Percentiles rank a stretch among this genome's conserved stretches.
Evolutionary conservation across 2,329 filamentous ascomycete genomes (phyloP).

Genomic region (Trichoderma citrinoviride): DNA sequence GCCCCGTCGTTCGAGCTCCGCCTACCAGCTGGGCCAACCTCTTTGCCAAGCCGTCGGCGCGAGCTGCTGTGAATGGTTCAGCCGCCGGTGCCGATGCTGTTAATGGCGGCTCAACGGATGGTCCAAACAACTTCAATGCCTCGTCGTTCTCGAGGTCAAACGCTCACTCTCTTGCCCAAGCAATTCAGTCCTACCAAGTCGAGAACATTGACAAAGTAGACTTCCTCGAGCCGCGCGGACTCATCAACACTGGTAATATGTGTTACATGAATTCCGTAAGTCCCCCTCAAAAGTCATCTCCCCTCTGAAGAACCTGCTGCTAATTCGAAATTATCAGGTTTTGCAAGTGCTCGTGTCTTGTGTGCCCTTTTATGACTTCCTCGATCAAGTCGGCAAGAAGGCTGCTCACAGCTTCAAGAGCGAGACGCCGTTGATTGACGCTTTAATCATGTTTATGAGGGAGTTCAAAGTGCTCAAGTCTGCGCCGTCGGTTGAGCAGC

Average conservation of each 20-base stretch:
- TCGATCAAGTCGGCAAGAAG: constrained; percentile 81
- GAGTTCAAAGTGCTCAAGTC: constrained; percentile 86
- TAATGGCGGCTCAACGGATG: constrained; percentile 30
- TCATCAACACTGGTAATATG: constrained; percentile 98
- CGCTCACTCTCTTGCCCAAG: constrained; percentile 67
- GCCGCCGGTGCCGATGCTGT: constrained; percentile 23
- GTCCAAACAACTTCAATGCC: constrained; percentile 27
- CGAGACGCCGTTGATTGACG: constrained; percentile 88
- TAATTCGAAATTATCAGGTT: constrained; percentile 58
- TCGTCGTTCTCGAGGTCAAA: constrained; percentile 46
- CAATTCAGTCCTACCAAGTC: constrained; percentile 70
- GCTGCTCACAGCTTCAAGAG: constrained; percentile 91
- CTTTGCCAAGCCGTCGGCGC: constrained; percentile 35
- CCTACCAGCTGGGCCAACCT: constrained; percentile 44
- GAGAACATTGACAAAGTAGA: constrained; percentile 63
- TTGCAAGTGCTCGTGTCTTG: constrained; percentile 95
- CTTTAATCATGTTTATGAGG: constrained; percentile 94
- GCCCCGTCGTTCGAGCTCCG: constrained; percentile 31
- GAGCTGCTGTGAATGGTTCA: constrained; percentile 23
- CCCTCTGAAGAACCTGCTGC: constrained; percentile 20
- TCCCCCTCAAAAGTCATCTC: constrained; percentile 23
- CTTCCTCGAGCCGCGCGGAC: constrained; percentile 86
- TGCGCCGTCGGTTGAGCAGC: constrained; percentile 68
- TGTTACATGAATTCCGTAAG: constrained; percentile 99
- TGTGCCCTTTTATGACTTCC: constrained; percentile 88